Evolutionary conservation across 441 rosid genomes (phyloP), one percentile per base, ranked within the genome.

Genomic region (Melastoma candidum): DNA sequence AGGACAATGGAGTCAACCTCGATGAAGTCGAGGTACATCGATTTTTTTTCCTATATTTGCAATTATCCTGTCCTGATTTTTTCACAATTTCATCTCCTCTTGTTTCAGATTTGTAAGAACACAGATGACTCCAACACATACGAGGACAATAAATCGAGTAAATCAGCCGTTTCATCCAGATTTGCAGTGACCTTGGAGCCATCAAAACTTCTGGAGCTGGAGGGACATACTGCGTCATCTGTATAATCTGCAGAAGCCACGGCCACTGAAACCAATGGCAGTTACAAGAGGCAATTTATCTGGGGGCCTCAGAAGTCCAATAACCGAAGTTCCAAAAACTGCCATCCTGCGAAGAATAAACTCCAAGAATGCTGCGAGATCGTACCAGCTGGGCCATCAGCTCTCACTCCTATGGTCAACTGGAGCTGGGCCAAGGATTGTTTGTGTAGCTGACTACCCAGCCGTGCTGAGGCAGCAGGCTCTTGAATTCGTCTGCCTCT

Each of bases 371-470:
- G 78, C 69, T 2, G 73, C 70, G 0, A 76, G 73, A 54, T 90
- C 95, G 5, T 79, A 83, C 57, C 95, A 90, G 55, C 65, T 90
- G 52, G 98, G 96, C 25, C 76, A 82, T 72, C 93, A 90, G 49
- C 70, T 90, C 48, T 53, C 89, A 10, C 81, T 68, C 56, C 83
- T 80, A 67, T 90, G 96, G 98, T 71, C 96, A 26, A 87, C 88
- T 0, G 96, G 98, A 22, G 96, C 79, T 8, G 98, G 98, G 39
- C 96, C 95, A 27, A 77, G 98, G 60, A 90, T 87, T 2, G 98
- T 96, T 17, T 90, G 98, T 59, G 78, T 82, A 48, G 95, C 93
- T 1, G 98, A 90, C 68, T 90, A 87, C 64, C 96, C 98, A 0
- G 57, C 71, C 2, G 74, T 83, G 60, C 69, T 90, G 27, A 77